A percentile compares a stretch with the other conserved stretches of the same genome.
Evolutionary conservation across 2,329 filamentous ascomycete genomes (phyloP).

Genomic region (Neofusicoccum laricinum): DNA sequence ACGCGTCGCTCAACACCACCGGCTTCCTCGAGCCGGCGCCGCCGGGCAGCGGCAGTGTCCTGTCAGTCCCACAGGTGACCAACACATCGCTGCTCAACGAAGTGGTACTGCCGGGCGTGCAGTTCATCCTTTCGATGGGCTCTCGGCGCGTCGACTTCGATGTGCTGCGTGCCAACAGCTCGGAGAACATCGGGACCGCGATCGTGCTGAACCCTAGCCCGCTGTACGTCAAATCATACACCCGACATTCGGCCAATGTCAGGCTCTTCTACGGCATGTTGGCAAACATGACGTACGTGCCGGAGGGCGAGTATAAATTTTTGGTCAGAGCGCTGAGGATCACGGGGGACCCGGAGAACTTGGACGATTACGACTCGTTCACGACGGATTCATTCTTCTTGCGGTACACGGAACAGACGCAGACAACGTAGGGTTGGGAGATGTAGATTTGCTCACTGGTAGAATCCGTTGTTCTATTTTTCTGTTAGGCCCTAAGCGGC

Average conservation of each 20-base stretch:
- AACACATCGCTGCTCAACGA: not conserved
- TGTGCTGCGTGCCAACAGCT: not conserved
- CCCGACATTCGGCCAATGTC: not conserved
- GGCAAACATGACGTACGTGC: not conserved
- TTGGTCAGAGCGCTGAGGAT: not conserved
- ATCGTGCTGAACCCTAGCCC: not conserved
- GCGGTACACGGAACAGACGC: not conserved
- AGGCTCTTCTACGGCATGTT: not conserved
- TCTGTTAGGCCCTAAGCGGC: too few species aligned
- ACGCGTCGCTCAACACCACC: not conserved
- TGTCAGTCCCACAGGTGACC: not conserved
- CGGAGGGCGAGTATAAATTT: not conserved
- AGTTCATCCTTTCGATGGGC: not conserved
- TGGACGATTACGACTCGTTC: not conserved
- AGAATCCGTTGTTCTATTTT: too few species aligned
- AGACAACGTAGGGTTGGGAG: too few species aligned
- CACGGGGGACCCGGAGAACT: not conserved
- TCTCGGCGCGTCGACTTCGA: not conserved
- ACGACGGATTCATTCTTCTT: not conserved
- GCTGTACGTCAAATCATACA: not conserved
- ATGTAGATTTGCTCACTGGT: too few species aligned
- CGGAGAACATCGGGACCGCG: not conserved
- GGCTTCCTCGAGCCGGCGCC: not conserved
- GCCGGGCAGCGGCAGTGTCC: not conserved
- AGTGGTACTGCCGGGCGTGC: not conserved